Conservation (phyloP, 2,329 filamentous ascomycete species). For the Aspergillus aculeatinus region DNA sequence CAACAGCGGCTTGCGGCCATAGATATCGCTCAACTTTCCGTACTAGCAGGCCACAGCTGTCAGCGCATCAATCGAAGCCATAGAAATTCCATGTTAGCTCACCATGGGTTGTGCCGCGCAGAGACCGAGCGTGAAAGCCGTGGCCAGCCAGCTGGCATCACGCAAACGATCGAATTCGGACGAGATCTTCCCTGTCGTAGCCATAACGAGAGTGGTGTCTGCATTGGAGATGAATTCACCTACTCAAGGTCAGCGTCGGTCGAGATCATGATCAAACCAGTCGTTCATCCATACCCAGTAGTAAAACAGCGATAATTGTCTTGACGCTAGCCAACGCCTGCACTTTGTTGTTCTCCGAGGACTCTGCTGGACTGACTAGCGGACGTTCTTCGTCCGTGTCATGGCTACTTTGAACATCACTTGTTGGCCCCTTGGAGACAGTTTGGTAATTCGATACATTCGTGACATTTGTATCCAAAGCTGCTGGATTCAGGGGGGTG, state of each 20-base stretch:
- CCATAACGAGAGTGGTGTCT: conserved; percentile 64
- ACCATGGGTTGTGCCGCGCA: conserved; percentile 56
- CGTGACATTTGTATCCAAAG: background rate
- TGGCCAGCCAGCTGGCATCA: conserved; percentile 60
- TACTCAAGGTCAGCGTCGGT: conserved; percentile 16
- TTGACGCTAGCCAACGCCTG: conserved; percentile 19
- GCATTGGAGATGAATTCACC: conserved; percentile 66
- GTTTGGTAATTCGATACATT: conserved; percentile 1
- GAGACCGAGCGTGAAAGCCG: conserved; percentile 52
- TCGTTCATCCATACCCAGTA: conserved; percentile 26
- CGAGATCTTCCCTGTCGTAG: conserved; percentile 62
- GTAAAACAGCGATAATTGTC: conserved; percentile 29
- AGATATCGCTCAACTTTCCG: conserved; percentile 59
- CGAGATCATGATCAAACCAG: background rate
- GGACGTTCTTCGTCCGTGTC: conserved; percentile 9
- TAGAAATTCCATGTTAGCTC: conserved; percentile 13
- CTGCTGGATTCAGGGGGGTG: background rate
- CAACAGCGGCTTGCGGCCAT: conserved; percentile 54
- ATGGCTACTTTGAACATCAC: background rate
- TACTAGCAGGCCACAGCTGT: conserved; percentile 36
- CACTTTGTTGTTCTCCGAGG: background rate
- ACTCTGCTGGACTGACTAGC: background rate
- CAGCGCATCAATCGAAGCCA: background rate
- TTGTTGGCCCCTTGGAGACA: background rate
- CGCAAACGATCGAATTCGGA: conserved; percentile 60